Evolutionary conservation across 352 stramenopile species (phyloP), one percentile per base, ranked within the genome.

Genomic region (Nothophytophthora sp.): DNA sequence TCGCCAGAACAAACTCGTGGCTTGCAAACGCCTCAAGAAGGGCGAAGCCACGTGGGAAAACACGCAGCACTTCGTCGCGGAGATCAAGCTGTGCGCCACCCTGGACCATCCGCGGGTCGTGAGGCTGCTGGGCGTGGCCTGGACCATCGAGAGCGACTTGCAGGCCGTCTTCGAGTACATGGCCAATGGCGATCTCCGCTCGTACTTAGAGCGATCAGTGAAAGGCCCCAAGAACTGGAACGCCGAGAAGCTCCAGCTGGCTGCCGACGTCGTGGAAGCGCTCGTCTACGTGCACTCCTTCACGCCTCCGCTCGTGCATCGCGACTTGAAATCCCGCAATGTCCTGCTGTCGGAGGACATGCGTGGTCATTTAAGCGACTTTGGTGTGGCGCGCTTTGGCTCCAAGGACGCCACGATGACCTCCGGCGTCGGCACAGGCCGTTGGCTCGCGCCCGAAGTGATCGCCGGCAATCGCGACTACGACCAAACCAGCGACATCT

Each of bases 231-330:
- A 32, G 19, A 37, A 48, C 24, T 88, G 74, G 77, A 67, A 60
- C 15, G n/a, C 53, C 7, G 58, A 70, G 23, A 86, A 88, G 35
- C 25, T 87, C 7, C 67, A 84, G 33, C 46, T 90, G 8, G 74
- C 74, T 7, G 64, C 84, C 1, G 70, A 85, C 43, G 49, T 88
- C 5, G 69, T 72, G 18, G 76, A 90, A 33, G 80, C 76, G 8
- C 60, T 90, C 9, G 70, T 84, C 22, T 90, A 88, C 47, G 63
- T 85, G 18, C 76, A 90, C 51, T 86, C 80, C 46, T 86, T 90
- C 50, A 47, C 32, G 1, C 76, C 67, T 1, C 72, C 76, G 33
- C 63, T 88, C 2, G 63, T 86, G 9, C 80, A 90, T 33, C 76
- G 73, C 22, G 76, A 86, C 20, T 50, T 88, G 19, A 85, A 83